Evolutionary conservation across 2,329 filamentous ascomycete genomes (phyloP).

Genomic region (Monilinia laxa): DNA sequence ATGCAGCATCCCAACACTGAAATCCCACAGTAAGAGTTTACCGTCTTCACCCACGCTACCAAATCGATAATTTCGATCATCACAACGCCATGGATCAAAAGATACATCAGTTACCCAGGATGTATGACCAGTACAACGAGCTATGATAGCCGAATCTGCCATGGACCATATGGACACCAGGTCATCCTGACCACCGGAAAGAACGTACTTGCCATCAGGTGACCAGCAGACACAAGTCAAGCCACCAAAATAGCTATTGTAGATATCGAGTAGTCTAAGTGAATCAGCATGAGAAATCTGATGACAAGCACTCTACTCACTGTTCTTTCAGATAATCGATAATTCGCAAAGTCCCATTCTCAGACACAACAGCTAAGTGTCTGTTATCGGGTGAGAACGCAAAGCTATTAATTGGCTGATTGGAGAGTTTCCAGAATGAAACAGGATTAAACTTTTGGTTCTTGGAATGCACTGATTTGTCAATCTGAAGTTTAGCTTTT

Average conservation of each 20-base stretch:
- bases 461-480: constrained; percentile 89
- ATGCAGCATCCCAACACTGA: constrained; percentile 94
- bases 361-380: constrained; percentile 85
- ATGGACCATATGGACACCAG: constrained; percentile 95
- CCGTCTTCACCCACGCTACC: constrained; percentile 95
- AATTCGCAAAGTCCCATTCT: constrained; percentile 85
- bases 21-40: constrained; percentile 90
- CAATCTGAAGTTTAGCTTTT: constrained; percentile 61
- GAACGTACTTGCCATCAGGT: constrained; percentile 90
- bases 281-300: constrained; percentile 25
- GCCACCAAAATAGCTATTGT: constrained; percentile 89
- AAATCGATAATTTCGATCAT: constrained; percentile 92
- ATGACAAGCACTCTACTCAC: constrained; percentile 50
- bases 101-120: constrained; percentile 93
- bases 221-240: constrained; percentile 96
- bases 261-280: constrained; percentile 76
- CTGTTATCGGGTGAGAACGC: constrained; percentile 87
- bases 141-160: constrained; percentile 78
- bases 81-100: constrained; percentile 96
- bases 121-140: constrained; percentile 90
- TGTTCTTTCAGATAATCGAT: constrained; percentile 91
- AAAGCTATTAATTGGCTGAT: constrained; percentile 86
- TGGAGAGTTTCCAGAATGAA: constrained; percentile 87
- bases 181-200: constrained; percentile 95
- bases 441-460: constrained; percentile 94